Evolutionary conservation across 1,284 basidiomycete genomes (phyloP).

Genomic region (Ceratobasidium sp.): DNA sequence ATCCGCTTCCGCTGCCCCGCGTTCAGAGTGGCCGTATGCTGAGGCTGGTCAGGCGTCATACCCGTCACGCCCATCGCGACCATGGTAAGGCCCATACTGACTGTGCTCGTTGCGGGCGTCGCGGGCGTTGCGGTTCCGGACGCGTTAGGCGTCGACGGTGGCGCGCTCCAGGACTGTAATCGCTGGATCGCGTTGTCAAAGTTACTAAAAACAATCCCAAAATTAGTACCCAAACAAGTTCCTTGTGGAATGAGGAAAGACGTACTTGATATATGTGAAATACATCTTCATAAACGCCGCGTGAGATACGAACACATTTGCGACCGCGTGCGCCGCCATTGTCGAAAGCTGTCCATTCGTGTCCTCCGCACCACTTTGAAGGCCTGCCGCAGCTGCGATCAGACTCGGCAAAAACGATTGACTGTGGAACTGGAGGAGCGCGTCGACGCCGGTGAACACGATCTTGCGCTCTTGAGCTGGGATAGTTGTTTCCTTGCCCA

Average conservation of each 20-base stretch:
- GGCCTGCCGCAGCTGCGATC: slow-evolving; percentile 74
- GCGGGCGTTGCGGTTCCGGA: slow-evolving; percentile 54
- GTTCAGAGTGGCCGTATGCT: slow-evolving; percentile 58
- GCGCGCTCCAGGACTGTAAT: slow-evolving; percentile 82
- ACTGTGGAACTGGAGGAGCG: slow-evolving; percentile 90
- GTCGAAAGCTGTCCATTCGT: slow-evolving; percentile 78
- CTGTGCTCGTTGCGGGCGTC: slow-evolving; percentile 69
- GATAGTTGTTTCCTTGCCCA: slow-evolving; percentile 85
- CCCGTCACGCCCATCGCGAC: slow-evolving; percentile 60
- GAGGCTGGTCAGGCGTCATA: slow-evolving; percentile 49
- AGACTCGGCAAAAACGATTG: slow-evolving; percentile 92
- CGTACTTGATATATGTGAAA: slow-evolving; percentile 94
- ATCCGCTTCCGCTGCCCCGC: slow-evolving; percentile 87
- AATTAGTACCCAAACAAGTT: not conserved
- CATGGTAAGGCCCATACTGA: slow-evolving; percentile 68
- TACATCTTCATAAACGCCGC: slow-evolving; percentile 98
- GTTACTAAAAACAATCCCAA: slow-evolving; percentile 65
- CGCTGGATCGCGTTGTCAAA: slow-evolving; percentile 91
- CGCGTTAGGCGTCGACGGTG: slow-evolving; percentile 57
- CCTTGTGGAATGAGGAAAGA: slow-evolving; percentile 44
- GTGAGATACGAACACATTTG: slow-evolving; percentile 89
- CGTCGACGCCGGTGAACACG: slow-evolving; percentile 92
- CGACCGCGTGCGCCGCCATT: slow-evolving; percentile 82
- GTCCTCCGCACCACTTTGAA: slow-evolving; percentile 72
- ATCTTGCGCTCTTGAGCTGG: slow-evolving; percentile 88